phyloP scores from a whole-genome alignment of 2,329 filamentous ascomycete species.

The Knufia petricola region DNA sequence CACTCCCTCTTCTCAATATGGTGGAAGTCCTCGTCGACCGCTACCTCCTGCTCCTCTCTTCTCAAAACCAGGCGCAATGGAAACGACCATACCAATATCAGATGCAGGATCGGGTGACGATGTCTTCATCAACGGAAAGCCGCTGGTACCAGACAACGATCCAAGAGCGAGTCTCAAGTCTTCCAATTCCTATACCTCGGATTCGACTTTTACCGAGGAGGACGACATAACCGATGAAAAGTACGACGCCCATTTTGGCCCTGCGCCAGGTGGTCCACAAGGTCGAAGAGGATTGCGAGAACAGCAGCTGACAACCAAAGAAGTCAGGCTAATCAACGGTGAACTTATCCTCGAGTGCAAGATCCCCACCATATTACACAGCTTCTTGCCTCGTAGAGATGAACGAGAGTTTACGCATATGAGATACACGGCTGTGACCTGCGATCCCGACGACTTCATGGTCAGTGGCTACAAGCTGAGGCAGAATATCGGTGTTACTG shows the following conservation, averaged over 20 bases:
- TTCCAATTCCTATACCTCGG: constrained; percentile 53
- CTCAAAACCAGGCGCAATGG: constrained; percentile 34
- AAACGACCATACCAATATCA: constrained; percentile 61
- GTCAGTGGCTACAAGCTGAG: constrained; percentile 82
- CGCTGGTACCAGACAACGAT: constrained; percentile 43
- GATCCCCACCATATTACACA: constrained; percentile 96
- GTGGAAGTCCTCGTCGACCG: constrained; percentile 75
- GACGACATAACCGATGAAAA: constrained; percentile 44
- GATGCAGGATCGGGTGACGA: constrained; percentile 52
- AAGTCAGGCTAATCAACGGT: constrained; percentile 93
- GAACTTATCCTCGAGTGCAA: constrained; percentile 98
- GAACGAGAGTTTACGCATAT: constrained; percentile 97
- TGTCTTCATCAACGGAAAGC: constrained; percentile 52
- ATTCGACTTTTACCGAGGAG: constrained; percentile 51
- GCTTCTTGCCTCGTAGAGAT: constrained; percentile 84
- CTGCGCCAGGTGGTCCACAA: constrained; percentile 77
- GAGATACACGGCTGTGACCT: constrained; percentile 98
- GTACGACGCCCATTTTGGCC: constrained; percentile 64
- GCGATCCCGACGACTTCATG: constrained; percentile 89
- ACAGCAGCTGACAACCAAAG: constrained; percentile 83
- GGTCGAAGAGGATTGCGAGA: constrained; percentile 76
- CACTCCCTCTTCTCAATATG: constrained; percentile 80
- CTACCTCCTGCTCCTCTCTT: constrained; percentile 85
- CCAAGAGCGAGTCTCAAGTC: constrained; percentile 50
- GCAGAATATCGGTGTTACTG: constrained; percentile 74